Percentiles rank a stretch among this genome's conserved stretches.
phyloP scores from a whole-genome alignment of 2,329 filamentous ascomycete genomes.

The Botryotinia globosa region DNA sequence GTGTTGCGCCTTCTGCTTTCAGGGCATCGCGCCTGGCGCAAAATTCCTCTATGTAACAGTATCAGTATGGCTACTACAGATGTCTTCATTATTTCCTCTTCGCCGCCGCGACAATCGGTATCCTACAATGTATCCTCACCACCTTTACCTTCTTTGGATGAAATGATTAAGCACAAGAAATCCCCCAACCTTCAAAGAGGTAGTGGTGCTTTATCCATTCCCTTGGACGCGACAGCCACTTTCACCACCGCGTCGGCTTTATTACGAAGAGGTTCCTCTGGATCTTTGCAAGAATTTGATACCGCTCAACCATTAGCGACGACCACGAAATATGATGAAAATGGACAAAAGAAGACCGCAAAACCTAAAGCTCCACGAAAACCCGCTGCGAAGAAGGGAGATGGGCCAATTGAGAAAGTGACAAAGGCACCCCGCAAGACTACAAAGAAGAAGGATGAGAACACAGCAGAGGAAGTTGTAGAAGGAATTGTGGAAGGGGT shows the following conservation, averaged over 20 bases:
- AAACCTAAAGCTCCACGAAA: constrained; percentile 26
- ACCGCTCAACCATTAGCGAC: constrained; percentile 6
- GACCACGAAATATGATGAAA: constrained; percentile 29
- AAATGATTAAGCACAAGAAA: constrained; percentile 44
- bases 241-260: constrained; percentile 46
- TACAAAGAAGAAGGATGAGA: constrained; percentile 25
- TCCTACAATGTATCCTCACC: constrained; percentile 34
- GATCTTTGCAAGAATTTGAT: constrained; percentile 18
- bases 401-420: constrained; percentile 16
- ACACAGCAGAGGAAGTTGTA: neutral
- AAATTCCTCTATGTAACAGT: constrained; percentile 16
- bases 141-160: constrained; percentile 48
- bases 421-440: constrained; percentile 32
- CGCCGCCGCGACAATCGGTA: constrained; percentile 27
- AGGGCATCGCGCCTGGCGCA: constrained; percentile 31
- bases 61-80: constrained; percentile 42
- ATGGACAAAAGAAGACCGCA: constrained; percentile 31
- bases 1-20: constrained; percentile 31
- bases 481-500: neutral
- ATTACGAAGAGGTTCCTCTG: constrained; percentile 15
- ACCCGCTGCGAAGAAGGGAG: constrained; percentile 18
- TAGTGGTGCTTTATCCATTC: constrained; percentile 41
- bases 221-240: constrained; percentile 39
- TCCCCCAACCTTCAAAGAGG: constrained; percentile 40
- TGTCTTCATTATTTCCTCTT: constrained; percentile 32